Conservation (phyloP, 352 stramenopile species). For the Phytophthora multivora region DNA sequence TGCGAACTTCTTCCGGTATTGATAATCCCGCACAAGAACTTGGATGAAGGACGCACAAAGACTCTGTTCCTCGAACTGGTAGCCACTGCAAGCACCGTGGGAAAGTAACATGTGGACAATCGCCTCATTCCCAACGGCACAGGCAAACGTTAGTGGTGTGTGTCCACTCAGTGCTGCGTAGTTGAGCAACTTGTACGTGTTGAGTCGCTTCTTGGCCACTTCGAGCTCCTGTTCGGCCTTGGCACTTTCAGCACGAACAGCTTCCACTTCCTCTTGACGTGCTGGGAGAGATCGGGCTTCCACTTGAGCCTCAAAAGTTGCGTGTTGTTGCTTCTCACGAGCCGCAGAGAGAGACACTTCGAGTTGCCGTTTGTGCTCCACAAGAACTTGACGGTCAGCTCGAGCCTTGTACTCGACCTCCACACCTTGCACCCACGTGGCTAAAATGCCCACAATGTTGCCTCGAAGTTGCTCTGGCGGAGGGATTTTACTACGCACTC, state of each 20-base stretch:
- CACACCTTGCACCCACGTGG: conserved; percentile 75
- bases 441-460: conserved; percentile 57
- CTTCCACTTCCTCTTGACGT: conserved; percentile 66
- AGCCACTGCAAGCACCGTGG: conserved; percentile 51
- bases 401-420: conserved; percentile 79
- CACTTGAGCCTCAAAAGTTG: conserved; percentile 67
- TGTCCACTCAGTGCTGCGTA: conserved; percentile 69
- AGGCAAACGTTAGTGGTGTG: conserved; percentile 71
- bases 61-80: conserved; percentile 52
- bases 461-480: conserved; percentile 41
- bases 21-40: conserved; percentile 54
- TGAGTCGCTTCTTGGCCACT: conserved; percentile 51
- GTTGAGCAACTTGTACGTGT: conserved; percentile 55
- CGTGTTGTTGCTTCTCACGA: conserved; percentile 42
- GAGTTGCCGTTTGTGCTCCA: conserved; percentile 58
- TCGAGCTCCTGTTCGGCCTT: conserved; percentile 43
- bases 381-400: conserved; percentile 54
- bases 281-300: conserved; percentile 65
- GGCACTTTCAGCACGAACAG: conserved; percentile 29
- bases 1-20: conserved; percentile 39
- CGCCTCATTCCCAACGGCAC: conserved; percentile 71
- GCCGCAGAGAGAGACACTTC: conserved; percentile 40
- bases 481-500: conserved; percentile 30
- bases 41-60: conserved; percentile 74
- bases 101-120: conserved; percentile 75